Base-by-base conservation (phyloP, 768 basidiomycete species). In the Auricularia sp. region DNA sequence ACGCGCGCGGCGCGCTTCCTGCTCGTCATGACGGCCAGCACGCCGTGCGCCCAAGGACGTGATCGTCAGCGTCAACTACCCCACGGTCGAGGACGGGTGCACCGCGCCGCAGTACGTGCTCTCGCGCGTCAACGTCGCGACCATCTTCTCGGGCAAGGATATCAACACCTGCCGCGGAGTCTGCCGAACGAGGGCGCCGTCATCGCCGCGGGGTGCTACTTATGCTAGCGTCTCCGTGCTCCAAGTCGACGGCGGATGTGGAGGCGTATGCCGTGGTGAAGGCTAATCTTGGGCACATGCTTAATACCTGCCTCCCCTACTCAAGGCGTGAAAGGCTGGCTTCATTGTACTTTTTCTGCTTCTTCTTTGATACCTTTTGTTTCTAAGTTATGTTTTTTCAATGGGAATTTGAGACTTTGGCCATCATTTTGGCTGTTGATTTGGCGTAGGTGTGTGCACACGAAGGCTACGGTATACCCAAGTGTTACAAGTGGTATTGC, bases 21-120 rank as follows among this genome's bases (percentile, higher is more conserved):
- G 18, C 47, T 51, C 47, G 21, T 51, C 47, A 51, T 51, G 47
- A 51, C 47, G 18, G 47, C 47, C 11, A 43, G 72, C 14, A 70
- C 67, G 1, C 77, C 78, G 1, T 70, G 75, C 81, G 16, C 83
- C 82, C 1, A 29, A 70, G 0, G 76, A 75, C 34, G 72, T 77
- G 62, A 74, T 74, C 58, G 65, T 84, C 65, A 83, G 81, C 69
- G 81, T 84, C 68, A 84, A 84, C 73, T 83, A 77, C 68, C 77
- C 80, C 1, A 67, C 77, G 12, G 70, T 70, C 61, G 74, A 68
- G 62, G 67, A 67, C 61, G 64, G 54, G 59, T 83, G 82, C 67
- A 62, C 75, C n/a, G 70, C 70, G 34, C 73, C 77, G 73, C 74
- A 73, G 62, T 83, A 77, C 66, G 74, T 83, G 1, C 72, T 82